phyloP scores from a whole-genome alignment of 83 land plant genomes.

The Larix sibirica region DNA sequence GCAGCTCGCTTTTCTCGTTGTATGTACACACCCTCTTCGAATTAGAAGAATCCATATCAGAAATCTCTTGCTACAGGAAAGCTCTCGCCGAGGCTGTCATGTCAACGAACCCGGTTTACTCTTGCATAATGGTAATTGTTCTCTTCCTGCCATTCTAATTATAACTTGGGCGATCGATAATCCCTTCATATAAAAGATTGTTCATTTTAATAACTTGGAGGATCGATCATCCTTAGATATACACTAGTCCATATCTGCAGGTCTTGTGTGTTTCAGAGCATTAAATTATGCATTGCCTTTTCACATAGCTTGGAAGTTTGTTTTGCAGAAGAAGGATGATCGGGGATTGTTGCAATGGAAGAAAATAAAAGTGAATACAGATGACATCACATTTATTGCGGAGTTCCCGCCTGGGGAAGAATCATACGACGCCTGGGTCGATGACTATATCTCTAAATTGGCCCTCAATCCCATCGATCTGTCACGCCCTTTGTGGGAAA shows the following conservation, averaged over 20 bases:
- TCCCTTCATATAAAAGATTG: no score
- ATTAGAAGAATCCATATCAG: not conserved
- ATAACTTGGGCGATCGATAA: not conserved
- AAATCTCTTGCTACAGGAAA: not conserved
- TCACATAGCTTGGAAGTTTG: not conserved
- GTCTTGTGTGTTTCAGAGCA: no score
- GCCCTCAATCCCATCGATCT: slow-evolving; percentile 23
- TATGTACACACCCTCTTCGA: not conserved
- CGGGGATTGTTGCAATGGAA: slow-evolving; percentile 40
- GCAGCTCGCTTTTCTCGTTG: not conserved
- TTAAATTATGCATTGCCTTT: not conserved
- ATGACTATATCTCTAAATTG: slow-evolving; percentile 30
- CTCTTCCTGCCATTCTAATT: not conserved
- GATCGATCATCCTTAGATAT: no score
- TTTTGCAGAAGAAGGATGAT: slow-evolving; percentile 23
- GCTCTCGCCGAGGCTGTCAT: not conserved
- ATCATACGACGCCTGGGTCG: slow-evolving; percentile 27
- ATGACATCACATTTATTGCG: slow-evolving; percentile 33
- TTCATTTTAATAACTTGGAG: not conserved
- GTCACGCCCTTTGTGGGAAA: slow-evolving; percentile 40
- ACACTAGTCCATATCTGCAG: no score
- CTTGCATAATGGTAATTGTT: not conserved
- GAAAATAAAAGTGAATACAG: slow-evolving; percentile 29
- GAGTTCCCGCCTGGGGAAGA: slow-evolving; percentile 25
- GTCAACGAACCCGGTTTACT: not conserved